Base-by-base conservation (phyloP, 139 green algal species). In the Tetratostichococcus sp. region DNA sequence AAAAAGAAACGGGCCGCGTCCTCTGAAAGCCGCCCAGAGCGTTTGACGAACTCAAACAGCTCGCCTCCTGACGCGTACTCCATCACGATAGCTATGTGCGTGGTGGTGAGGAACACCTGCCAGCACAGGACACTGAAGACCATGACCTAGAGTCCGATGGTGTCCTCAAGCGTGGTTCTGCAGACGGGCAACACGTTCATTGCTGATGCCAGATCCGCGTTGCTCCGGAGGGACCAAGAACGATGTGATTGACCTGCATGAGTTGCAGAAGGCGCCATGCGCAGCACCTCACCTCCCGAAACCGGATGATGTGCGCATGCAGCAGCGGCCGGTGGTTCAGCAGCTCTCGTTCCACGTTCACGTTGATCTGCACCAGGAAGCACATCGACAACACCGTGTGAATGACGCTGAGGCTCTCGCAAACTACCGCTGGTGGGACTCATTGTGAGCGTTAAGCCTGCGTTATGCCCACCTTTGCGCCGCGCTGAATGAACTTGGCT, bases 291-390 rank as follows among this genome's bases (percentile, higher is more conserved):
- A n/a, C n/a, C 70, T 66, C 75, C 8, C 71, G 68, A 74, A 86
- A 92, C 43, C 75, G 76, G 59, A 92, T 80, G 69, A 92, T 89
- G 80, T 91, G 89, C 31, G 86, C 84, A 72, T 92, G 87, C 32
- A 81, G 72, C n/a, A 92, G 79, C 33, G 77, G 77, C 8, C 86
- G 71, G 69, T 92, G 87, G 73, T 91, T 92, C 23, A 91, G 66
- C 23, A 92, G 82, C 67, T 92, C 87, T 26, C 85, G 71, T 71
- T 62, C 50, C 50, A 62, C 50, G 50, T 62, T 62, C 50, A 62
- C 50, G 50, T 62, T 62, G 50, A 62, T 62, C 50, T 50, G 39
- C 39, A 14, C 8, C 39, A 50, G 8, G 39, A 50, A 8, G 14
- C n/a, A n/a, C n/a, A n/a, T n/a, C n/a, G n/a, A n/a, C n/a, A n/a